These are phyloP conservation scores for Wallemia mellicola DNA, from an alignment of 1,284 basidiomycete species.

Conservation along the genomic window DNA sequence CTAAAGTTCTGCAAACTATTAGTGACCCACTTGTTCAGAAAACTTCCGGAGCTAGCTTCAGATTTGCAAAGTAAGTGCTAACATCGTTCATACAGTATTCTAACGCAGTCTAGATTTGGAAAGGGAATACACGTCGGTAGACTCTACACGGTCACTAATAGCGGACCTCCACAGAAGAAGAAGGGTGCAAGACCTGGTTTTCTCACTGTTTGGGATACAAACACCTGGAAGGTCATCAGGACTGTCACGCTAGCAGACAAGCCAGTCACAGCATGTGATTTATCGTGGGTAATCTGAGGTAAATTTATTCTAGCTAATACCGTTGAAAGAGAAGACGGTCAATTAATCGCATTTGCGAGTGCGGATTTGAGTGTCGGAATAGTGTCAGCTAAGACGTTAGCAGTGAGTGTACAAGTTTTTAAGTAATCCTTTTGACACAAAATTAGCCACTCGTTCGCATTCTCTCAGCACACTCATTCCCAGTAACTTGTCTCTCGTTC, in stretches of 20 bases:
- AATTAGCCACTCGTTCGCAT: slow-evolving; percentile 57
- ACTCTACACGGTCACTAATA: background rate
- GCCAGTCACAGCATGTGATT: background rate
- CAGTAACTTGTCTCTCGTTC: slow-evolving; percentile 65
- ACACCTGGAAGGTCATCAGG: background rate
- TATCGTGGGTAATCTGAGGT: background rate
- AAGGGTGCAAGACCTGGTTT: background rate
- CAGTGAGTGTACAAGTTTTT: background rate
- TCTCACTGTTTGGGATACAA: background rate
- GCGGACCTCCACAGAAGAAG: background rate
- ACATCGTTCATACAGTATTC: no score
- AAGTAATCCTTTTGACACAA: background rate
- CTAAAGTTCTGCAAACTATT: background rate
- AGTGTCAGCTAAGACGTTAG: background rate
- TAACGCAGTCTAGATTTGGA: background rate
- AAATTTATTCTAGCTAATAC: background rate
- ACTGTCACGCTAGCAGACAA: background rate
- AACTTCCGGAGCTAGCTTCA: background rate
- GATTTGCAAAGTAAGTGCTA: background rate
- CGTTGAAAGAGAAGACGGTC: background rate
- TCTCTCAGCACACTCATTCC: slow-evolving; percentile 78
- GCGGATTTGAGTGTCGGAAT: background rate
- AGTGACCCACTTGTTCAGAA: background rate
- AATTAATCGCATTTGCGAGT: background rate
- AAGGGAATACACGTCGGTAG: background rate